These are phyloP conservation scores for Elsinoe batatas DNA, from an alignment of 2,329 filamentous ascomycete species.

Conservation along the genomic window DNA sequence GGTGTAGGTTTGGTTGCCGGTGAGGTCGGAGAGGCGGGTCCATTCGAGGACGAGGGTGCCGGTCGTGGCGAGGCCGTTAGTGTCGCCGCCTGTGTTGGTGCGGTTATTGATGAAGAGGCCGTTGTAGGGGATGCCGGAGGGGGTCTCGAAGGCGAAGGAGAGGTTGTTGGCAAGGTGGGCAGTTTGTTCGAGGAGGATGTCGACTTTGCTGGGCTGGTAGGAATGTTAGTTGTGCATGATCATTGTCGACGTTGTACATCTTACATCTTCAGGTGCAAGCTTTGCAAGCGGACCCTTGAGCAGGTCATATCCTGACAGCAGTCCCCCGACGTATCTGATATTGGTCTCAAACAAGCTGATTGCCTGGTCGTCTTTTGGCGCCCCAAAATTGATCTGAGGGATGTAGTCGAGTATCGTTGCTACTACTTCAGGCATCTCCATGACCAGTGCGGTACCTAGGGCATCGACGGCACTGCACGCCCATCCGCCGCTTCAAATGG, in stretches of 20 bases:
- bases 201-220: conserved; percentile 37
- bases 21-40: conserved; percentile 68
- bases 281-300: conserved; percentile 55
- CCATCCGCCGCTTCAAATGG: conserved; percentile 60
- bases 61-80: conserved; percentile 65
- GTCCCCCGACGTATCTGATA: conserved; percentile 74
- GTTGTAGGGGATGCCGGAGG: conserved; percentile 65
- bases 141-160: conserved; percentile 68
- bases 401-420: conserved; percentile 62
- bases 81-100: conserved; percentile 38
- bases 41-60: conserved; percentile 78
- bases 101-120: conserved; percentile 49
- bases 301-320: conserved; percentile 68
- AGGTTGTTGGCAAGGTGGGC: conserved; percentile 60
- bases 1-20: conserved; percentile 57
- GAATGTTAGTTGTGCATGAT: neutral
- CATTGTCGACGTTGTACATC: neutral
- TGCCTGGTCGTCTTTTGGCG: conserved; percentile 33
- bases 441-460: conserved; percentile 67
- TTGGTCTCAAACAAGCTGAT: conserved; percentile 85
- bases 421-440: conserved; percentile 59
- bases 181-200: conserved; percentile 57
- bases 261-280: conserved; percentile 36
- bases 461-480: conserved; percentile 75
- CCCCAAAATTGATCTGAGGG: conserved; percentile 58